Evolutionary conservation across 805 yeast species (phyloP).

Genomic region (Brettanomyces bruxellensis): DNA sequence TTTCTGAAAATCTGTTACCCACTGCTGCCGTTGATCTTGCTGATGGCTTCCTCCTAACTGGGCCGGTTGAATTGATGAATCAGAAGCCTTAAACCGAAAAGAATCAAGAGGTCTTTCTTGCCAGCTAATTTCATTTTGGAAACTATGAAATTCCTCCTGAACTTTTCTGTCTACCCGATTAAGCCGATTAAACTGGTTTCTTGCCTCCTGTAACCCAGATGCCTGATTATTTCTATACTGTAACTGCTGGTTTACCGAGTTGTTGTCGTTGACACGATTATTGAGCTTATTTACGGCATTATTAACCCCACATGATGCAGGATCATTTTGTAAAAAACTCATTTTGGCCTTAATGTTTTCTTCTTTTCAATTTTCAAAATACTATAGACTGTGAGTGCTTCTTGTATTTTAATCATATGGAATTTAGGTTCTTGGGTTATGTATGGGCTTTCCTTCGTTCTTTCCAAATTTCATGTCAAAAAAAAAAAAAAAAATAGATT

Average conservation of each 20-base stretch:
- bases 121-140: not conserved
- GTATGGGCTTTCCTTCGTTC: too few relatives aligned
- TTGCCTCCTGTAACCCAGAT: not conserved
- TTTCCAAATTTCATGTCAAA: too few relatives aligned
- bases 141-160: not conserved
- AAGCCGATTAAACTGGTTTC: not conserved
- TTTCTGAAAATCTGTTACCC: slow-evolving; percentile 3
- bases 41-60: not conserved
- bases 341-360: not conserved
- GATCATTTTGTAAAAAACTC: slow-evolving; percentile 2
- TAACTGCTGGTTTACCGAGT: not conserved
- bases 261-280: not conserved
- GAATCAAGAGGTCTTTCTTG: too few relatives aligned
- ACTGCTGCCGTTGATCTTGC: not conserved
- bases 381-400: too few relatives aligned
- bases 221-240: not conserved
- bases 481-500: too few relatives aligned
- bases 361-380: too few relatives aligned
- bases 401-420: too few relatives aligned
- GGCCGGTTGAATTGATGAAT: too few relatives aligned
- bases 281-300: slow-evolving; percentile 2
- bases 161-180: not conserved
- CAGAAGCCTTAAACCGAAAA: too few relatives aligned
- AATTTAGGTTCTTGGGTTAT: too few relatives aligned
- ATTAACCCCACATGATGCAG: slow-evolving; percentile 2